These are phyloP conservation scores for Phanerochaete sordida DNA, from an alignment of 768 basidiomycete species.

Conservation along the genomic window DNA sequence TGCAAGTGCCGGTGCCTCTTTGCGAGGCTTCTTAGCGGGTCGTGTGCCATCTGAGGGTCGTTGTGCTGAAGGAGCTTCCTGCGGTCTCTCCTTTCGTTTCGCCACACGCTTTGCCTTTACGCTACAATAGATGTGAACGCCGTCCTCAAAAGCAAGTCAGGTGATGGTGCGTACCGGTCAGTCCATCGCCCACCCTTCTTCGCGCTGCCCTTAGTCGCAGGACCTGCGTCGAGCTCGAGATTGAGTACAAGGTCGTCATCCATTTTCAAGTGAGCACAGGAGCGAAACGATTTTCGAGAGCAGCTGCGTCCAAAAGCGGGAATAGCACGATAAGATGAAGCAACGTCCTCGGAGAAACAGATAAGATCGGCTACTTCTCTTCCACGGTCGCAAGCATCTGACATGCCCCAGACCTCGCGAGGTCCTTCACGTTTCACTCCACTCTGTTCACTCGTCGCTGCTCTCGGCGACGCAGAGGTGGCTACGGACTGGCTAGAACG, in stretches of 20 bases:
- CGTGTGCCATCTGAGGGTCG: constrained; percentile 19
- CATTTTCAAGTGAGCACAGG: constrained; percentile 7
- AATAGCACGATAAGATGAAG: neutral
- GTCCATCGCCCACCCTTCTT: constrained; percentile 74
- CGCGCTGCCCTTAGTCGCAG: constrained; percentile 24
- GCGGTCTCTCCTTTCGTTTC: constrained; percentile 51
- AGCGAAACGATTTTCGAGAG: neutral
- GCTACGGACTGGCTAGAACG: neutral
- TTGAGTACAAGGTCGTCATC: constrained; percentile 19
- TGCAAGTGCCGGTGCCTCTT: constrained; percentile 10
- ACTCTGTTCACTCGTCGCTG: neutral
- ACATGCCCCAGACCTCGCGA: neutral
- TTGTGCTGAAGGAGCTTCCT: constrained; percentile 27
- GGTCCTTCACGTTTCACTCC: neutral
- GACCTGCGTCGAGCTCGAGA: constrained; percentile 31
- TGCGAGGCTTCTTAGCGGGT: constrained; percentile 46
- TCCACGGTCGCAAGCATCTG: neutral
- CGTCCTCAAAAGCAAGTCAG: constrained; percentile 4
- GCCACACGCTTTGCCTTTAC: constrained; percentile 70
- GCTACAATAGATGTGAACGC: constrained; percentile 35
- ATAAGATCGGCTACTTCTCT: neutral
- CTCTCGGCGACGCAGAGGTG: neutral
- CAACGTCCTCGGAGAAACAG: neutral
- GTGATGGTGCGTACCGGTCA: constrained; percentile 51
- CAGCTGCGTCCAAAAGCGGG: neutral